Conservation (phyloP, 257 asterid genomes). For the Solanum habrochaites region DNA sequence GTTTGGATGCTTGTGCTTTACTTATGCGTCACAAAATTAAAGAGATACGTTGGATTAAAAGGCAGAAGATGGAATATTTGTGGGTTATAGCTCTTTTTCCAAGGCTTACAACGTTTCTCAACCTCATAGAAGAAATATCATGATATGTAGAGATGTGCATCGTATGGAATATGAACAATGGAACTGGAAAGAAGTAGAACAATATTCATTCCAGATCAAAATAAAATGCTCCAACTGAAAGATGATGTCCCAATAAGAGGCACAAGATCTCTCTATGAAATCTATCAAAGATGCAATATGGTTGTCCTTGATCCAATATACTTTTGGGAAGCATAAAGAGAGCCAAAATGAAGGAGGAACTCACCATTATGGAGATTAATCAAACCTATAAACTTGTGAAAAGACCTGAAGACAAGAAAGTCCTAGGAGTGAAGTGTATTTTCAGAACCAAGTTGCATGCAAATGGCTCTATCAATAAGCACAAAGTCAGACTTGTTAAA, state of each 20-base stretch:
- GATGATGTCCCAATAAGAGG: neutral
- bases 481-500: neutral
- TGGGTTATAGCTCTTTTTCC: neutral
- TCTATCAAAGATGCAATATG: neutral
- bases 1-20: neutral
- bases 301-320: neutral
- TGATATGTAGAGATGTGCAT: neutral
- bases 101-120: too few species aligned
- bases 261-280: neutral
- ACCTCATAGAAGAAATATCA: neutral
- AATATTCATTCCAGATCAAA: neutral
- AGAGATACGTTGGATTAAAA: neutral
- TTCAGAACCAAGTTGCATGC: neutral
- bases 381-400: neutral
- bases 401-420: neutral
- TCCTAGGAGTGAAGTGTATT: neutral
- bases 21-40: neutral
- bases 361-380: neutral
- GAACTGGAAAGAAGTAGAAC: neutral
- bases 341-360: neutral
- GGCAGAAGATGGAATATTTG: neutral
- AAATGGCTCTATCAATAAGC: neutral
- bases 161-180: neutral
- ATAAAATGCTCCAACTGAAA: neutral
- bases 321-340: neutral